Conservation (phyloP, 441 rosid genomes). For the Isatis lusitanica region DNA sequence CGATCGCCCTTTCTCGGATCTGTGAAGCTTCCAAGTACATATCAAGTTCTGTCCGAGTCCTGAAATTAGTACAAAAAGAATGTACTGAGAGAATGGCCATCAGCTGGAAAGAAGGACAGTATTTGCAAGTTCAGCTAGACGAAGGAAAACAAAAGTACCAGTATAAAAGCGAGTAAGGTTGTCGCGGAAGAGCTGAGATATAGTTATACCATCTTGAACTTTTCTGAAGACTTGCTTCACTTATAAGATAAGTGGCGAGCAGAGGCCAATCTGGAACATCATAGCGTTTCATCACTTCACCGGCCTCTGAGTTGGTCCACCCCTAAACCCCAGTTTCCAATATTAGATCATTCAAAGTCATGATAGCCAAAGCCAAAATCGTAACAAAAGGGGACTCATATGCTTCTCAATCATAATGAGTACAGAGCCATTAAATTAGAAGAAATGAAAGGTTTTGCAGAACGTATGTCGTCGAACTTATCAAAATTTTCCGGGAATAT, state of each 20-base stretch:
- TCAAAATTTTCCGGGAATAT: neutral
- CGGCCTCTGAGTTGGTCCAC: constrained; percentile 76
- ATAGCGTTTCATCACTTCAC: constrained; percentile 65
- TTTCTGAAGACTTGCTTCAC: constrained; percentile 81
- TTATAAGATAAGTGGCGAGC: constrained; percentile 81
- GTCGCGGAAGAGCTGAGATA: constrained; percentile 85
- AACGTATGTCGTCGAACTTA: too few relatives aligned
- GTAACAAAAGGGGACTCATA: too few relatives aligned
- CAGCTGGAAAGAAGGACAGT: constrained; percentile 27
- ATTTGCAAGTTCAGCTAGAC: constrained; percentile 12
- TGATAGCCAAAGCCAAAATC: neutral
- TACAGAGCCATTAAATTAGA: neutral
- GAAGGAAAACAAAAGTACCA: constrained; percentile 50
- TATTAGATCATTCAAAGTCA: neutral
- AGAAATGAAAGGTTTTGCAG: neutral
- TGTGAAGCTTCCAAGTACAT: constrained; percentile 95
- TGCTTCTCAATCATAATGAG: neutral
- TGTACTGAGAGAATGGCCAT: constrained; percentile 60
- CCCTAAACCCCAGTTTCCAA: constrained; percentile 41
- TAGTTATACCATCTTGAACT: constrained; percentile 89
- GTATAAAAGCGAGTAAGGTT: constrained; percentile 91
- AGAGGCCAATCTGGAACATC: constrained; percentile 99
- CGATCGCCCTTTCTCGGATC: constrained; percentile 88
- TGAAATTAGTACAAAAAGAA: constrained; percentile 55
- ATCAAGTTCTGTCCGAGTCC: constrained; percentile 93